Evolutionary conservation across 108 stramenopile species (phyloP).

Genomic region (Stephanodiscus minutulus): DNA sequence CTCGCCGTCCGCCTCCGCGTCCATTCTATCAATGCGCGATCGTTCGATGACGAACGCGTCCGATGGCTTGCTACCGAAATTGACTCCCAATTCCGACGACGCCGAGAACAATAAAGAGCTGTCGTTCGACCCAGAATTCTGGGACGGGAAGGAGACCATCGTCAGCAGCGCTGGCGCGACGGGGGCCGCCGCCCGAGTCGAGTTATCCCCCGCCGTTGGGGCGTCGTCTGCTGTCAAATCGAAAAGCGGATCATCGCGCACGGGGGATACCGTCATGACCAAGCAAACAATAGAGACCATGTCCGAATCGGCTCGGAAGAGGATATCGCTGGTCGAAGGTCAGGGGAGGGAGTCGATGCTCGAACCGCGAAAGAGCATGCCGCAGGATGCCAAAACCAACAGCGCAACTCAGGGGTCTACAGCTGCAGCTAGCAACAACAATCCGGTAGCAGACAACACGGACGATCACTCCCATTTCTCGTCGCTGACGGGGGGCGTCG

Average conservation of each 20-base stretch:
- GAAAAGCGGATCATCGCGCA: constrained; percentile 2
- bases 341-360: constrained; percentile 44
- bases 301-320: constrained; percentile 48
- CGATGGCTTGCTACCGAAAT: constrained; percentile 27
- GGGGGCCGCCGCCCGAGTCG: neutral
- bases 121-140: constrained; percentile 30
- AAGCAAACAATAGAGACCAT: constrained; percentile 20
- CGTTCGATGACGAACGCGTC: constrained; percentile 15
- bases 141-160: constrained; percentile 14
- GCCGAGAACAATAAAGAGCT: constrained; percentile 36
- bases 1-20: neutral
- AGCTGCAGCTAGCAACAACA: too few species aligned
- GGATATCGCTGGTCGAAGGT: constrained; percentile 31
- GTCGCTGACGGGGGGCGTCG: constrained; percentile 86
- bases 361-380: constrained; percentile 26
- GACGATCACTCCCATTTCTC: constrained; percentile 72
- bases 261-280: constrained; percentile 14
- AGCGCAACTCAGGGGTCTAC: neutral
- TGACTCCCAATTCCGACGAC: constrained; percentile 46
- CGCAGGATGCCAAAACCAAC: constrained; percentile 5
- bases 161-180: neutral
- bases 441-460: constrained; percentile 11
- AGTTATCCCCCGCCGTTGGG: neutral
- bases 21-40: constrained; percentile 24
- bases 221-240: constrained; percentile 4